Percentiles rank a stretch among this genome's conserved stretches.
Evolutionary conservation across 768 basidiomycete species (phyloP).

Genomic region (Cyclocybe aegerita): DNA sequence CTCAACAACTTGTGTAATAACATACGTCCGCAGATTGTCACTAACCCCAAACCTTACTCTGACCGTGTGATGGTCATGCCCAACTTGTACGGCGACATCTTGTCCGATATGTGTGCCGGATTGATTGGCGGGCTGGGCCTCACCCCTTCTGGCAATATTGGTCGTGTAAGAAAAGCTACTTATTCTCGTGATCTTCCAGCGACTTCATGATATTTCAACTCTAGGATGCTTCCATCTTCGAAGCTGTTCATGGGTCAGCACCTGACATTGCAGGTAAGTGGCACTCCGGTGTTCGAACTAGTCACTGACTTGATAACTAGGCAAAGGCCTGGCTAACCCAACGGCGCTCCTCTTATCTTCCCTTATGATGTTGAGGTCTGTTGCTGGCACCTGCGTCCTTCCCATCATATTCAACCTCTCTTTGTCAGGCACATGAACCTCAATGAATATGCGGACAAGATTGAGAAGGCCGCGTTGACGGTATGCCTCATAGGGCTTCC

Average conservation of each 20-base stretch:
- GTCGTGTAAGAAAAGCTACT: constrained; percentile 56
- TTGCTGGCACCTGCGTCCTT: constrained; percentile 13
- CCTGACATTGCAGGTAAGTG: constrained; percentile 93
- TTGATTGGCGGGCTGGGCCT: constrained; percentile 97
- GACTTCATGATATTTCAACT: constrained; percentile 7
- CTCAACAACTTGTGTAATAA: not conserved
- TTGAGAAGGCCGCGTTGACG: constrained; percentile 87
- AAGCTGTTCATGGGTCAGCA: constrained; percentile 98
- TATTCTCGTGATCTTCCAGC: constrained; percentile 12
- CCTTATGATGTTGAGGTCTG: constrained; percentile 95
- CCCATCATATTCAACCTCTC: constrained; percentile 4
- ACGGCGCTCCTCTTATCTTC: constrained; percentile 95
- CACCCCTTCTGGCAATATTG: constrained; percentile 97
- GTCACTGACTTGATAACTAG: constrained; percentile 28
- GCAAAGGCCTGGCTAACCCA: constrained; percentile 96
- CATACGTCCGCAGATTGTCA: constrained; percentile 60
- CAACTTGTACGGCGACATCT: constrained; percentile 93
- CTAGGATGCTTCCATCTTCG: constrained; percentile 97
- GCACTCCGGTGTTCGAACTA: constrained; percentile 1
- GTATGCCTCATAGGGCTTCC: constrained; percentile 47
- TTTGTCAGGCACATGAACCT: constrained; percentile 86
- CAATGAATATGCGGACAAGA: constrained; percentile 77
- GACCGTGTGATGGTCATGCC: constrained; percentile 99
- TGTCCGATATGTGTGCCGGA: constrained; percentile 98
- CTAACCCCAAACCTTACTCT: constrained; percentile 90